These are phyloP conservation scores for Carpinus viminea DNA, from an alignment of 306 rosid species.

Conservation along the genomic window DNA sequence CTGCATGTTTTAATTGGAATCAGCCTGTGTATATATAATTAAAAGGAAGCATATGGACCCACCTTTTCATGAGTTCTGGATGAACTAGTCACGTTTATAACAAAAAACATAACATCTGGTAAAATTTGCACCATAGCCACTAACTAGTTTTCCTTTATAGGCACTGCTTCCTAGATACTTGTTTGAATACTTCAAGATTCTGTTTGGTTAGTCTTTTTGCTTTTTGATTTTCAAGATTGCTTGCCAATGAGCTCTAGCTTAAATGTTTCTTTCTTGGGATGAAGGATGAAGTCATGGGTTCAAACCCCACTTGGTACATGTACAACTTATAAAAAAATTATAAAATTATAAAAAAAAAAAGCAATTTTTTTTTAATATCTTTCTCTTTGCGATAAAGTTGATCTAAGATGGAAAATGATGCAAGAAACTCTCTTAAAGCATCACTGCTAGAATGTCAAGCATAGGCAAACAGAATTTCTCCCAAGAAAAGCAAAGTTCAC, in stretches of 20 bases:
- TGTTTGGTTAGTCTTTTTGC: not conserved
- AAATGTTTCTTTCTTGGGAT: not conserved
- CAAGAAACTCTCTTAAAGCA: not conserved
- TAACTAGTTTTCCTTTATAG: not conserved
- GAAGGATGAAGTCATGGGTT: too few relatives aligned
- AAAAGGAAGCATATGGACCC: not conserved
- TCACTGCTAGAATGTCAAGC: not conserved
- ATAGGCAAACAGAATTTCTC: not conserved
- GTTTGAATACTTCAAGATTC: not conserved
- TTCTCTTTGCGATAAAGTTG: not conserved
- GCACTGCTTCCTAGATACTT: not conserved
- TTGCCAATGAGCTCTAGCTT: not conserved
- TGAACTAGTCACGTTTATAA: not conserved
- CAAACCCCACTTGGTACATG: too few relatives aligned
- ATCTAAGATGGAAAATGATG: not conserved
- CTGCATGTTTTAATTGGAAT: not conserved
- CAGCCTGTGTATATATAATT: not conserved
- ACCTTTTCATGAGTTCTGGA: not conserved
- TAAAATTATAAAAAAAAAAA: not conserved
- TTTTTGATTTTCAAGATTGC: not conserved
- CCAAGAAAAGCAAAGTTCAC: not conserved
- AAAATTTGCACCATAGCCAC: not conserved
- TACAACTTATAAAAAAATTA: not conserved
- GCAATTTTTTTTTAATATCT: not conserved
- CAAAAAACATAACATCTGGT: not conserved